Conservation (phyloP, 75 land plant species). For the Cryptomeria japonica region DNA sequence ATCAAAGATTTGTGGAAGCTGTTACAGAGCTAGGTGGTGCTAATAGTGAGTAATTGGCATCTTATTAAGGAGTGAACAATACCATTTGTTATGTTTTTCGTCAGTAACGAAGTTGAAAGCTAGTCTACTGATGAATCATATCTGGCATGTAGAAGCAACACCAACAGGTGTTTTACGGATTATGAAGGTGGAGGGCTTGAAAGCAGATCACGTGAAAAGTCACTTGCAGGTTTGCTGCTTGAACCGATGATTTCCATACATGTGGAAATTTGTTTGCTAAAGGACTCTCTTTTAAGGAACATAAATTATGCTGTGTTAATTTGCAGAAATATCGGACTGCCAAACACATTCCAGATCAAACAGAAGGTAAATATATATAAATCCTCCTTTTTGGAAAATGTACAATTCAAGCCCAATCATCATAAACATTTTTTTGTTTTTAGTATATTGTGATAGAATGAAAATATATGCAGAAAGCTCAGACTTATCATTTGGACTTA, state of each 20-base stretch:
- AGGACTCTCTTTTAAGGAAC: background rate
- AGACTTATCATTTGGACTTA: background rate
- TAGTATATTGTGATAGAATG: background rate
- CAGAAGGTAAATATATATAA: conserved; percentile 2
- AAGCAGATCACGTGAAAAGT: conserved; percentile 36
- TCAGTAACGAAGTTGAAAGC: background rate
- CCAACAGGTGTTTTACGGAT: conserved; percentile 28
- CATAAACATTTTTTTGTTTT: background rate
- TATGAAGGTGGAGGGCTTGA: conserved; percentile 28
- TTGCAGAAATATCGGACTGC: conserved; percentile 26
- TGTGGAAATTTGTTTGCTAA: background rate
- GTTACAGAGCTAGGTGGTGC: conserved; percentile 21
- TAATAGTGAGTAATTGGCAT: conserved; percentile 15
- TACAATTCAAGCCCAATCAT: background rate
- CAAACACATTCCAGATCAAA: conserved; percentile 17
- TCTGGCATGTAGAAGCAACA: conserved; percentile 26
- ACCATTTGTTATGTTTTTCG: background rate
- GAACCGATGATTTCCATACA: background rate
- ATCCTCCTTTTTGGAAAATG: background rate
- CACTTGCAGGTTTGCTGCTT: conserved; percentile 29
- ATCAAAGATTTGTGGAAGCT: conserved; percentile 19
- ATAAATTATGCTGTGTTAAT: background rate
- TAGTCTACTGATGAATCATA: background rate
- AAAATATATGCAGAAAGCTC: background rate
- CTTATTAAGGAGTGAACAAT: background rate